Evolutionary conservation across 2,329 filamentous ascomycete genomes (phyloP).

Genomic region (Graphilbum fragrans): DNA sequence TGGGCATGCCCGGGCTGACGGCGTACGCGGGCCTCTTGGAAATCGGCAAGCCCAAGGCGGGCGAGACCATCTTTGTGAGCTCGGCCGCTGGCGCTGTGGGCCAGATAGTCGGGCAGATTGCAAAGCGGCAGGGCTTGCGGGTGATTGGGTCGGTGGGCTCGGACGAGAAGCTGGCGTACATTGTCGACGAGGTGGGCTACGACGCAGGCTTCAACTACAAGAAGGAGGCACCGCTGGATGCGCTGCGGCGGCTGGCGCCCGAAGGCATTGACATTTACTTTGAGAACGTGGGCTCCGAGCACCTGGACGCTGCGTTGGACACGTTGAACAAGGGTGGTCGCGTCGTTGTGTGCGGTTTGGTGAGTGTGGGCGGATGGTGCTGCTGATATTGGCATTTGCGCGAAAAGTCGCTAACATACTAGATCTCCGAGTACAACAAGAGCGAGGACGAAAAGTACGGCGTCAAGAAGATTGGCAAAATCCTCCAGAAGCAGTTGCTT

Average conservation of each 20-base stretch:
- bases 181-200: constrained; percentile 36
- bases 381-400: no score
- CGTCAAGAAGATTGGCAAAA: constrained; percentile 50
- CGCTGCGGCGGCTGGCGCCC: constrained; percentile 58
- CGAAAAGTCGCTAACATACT: background rate
- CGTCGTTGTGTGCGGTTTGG: constrained; percentile 53
- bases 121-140: constrained; percentile 65
- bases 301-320: constrained; percentile 32
- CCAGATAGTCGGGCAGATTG: constrained; percentile 71
- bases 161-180: constrained; percentile 66
- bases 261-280: constrained; percentile 62
- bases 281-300: constrained; percentile 41
- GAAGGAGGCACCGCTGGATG: constrained; percentile 58
- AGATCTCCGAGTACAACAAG: constrained; percentile 66
- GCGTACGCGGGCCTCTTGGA: constrained; percentile 49
- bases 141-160: constrained; percentile 74
- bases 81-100: constrained; percentile 74
- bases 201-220: constrained; percentile 76
- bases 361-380: constrained; percentile 13
- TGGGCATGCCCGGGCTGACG: constrained; percentile 38
- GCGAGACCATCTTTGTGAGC: constrained; percentile 72
- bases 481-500: constrained; percentile 57
- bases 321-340: constrained; percentile 50
- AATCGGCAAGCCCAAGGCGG: constrained; percentile 60
- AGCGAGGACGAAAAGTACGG: constrained; percentile 43